Percentiles rank a stretch among this genome's conserved stretches.
These are phyloP conservation scores for Eutypella sp. DNA, from an alignment of 2,329 filamentous ascomycete genomes.

Conservation along the genomic window DNA sequence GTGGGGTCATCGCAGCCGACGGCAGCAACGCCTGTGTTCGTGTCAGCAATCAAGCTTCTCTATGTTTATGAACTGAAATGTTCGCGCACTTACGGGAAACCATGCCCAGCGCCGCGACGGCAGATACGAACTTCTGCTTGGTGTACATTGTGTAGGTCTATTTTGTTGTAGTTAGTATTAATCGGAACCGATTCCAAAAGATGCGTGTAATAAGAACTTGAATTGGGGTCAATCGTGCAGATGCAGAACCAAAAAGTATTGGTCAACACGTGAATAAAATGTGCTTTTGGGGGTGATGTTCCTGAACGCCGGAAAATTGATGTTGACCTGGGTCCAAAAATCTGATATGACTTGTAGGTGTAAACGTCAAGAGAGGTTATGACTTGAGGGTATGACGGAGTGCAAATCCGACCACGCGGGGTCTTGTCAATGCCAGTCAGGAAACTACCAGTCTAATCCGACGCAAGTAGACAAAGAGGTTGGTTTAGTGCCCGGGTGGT, in stretches of 20 bases:
- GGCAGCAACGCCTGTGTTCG: slow-evolving; percentile 19
- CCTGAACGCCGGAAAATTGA: slow-evolving; percentile 13
- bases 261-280: neutral
- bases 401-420: neutral
- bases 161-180: slow-evolving; percentile 15
- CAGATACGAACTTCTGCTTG: slow-evolving; percentile 40
- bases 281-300: slow-evolving; percentile 1
- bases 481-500: too few relatives aligned
- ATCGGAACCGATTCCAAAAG: neutral
- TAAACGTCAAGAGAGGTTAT: neutral
- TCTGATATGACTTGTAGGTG: neutral
- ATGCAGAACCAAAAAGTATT: neutral
- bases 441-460: neutral
- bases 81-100: slow-evolving; percentile 36
- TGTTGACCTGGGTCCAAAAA: slow-evolving; percentile 6
- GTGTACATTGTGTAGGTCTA: slow-evolving; percentile 40
- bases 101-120: slow-evolving; percentile 38
- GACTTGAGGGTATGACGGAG: neutral
- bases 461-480: too few relatives aligned
- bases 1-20: slow-evolving; percentile 32
- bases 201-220: slow-evolving; percentile 5
- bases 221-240: neutral
- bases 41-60: slow-evolving; percentile 9
- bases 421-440: neutral
- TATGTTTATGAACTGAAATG: too few relatives aligned